Base-by-base conservation (phyloP, 495 filamentous ascomycete species). In the Penicillium tannophilum region DNA sequence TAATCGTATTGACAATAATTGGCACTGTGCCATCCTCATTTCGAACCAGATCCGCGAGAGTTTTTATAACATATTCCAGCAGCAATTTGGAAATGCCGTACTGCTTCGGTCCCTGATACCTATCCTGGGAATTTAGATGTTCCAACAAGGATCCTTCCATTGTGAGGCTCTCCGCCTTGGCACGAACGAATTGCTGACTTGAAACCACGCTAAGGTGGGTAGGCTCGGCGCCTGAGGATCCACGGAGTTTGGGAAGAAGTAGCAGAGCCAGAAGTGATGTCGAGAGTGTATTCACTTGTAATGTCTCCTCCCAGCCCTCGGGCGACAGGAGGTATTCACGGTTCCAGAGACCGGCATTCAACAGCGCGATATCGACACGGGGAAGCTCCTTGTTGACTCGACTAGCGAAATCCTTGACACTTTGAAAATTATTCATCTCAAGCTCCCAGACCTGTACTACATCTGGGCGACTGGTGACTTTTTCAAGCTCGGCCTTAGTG, bases 251-350 rank as follows among this genome's bases (percentile, higher is more conserved):
- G 2, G 84, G 84, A 2, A 89, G 72, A 20, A 89, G 64, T 0
- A 86, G 67, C 17, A 85, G 30, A 0, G 76, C 83, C 28, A 89
- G 68, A 3, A 89, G 63, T 10, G 77, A 72, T 0, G 84, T 87
- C 4, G 81, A 82, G 4, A 89, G 68, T 1, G 80, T 76, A 59
- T 89, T 88, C 50, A 88, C 81, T 62, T 86, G 82, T 11, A 88
- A 17, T 0, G 71, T 73, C 52, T 78, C 68, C 58, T 90, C 87
- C 72, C 75, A 83, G 2, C 79, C 82, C 19, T 86, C 80, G 0
- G 65, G 33, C 0, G 74, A 73, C 3, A 59, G 39, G 7, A 54
- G 52, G 53, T 71, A 81, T 26, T 68, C 71, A 2, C 67, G 63
- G 52, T 75, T 76, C 66, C 67, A 71, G 8, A 79, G 35, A 8